Percentiles rank a stretch among this genome's conserved stretches.
These are phyloP conservation scores for Lagerstroemia speciosa DNA, from an alignment of 345 rosid species.

Conservation along the genomic window DNA sequence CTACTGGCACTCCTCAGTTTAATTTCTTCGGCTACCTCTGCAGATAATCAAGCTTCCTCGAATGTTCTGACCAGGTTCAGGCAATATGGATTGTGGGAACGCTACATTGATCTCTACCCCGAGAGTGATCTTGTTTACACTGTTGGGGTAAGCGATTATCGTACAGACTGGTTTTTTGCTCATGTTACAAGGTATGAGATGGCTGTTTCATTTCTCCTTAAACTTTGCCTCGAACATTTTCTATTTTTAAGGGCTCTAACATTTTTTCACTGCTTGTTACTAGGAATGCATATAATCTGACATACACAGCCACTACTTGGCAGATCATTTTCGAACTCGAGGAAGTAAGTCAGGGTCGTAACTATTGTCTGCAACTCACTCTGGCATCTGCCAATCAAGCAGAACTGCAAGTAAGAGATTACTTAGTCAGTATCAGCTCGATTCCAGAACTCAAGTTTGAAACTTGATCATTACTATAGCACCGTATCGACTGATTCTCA, in stretches of 20 bases:
- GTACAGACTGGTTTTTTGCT: slow-evolving; percentile 68
- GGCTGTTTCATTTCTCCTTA: not conserved
- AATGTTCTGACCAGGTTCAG: slow-evolving; percentile 37
- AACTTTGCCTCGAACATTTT: not conserved
- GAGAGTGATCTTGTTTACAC: slow-evolving; percentile 38
- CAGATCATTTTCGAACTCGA: slow-evolving; percentile 38
- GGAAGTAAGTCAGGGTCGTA: slow-evolving; percentile 7
- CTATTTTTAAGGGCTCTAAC: not conserved
- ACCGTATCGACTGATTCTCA: too few species aligned
- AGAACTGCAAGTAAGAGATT: slow-evolving; percentile 25
- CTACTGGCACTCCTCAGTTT: not conserved
- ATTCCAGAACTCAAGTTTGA: not conserved
- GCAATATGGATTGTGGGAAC: slow-evolving; percentile 74
- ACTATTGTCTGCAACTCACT: slow-evolving; percentile 60
- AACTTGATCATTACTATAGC: not conserved
- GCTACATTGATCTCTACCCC: slow-evolving; percentile 51
- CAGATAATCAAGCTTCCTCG: not conserved
- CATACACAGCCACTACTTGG: slow-evolving; percentile 52
- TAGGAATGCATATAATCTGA: slow-evolving; percentile 31
- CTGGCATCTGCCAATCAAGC: slow-evolving; percentile 54
- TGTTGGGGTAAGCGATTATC: slow-evolving; percentile 33
- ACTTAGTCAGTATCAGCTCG: not conserved
- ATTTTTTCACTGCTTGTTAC: not conserved
- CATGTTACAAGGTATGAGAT: slow-evolving; percentile 56
- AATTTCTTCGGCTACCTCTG: not conserved